Conservation (phyloP, 331 rosid genomes). For the Rhamnella rubrinervis region DNA sequence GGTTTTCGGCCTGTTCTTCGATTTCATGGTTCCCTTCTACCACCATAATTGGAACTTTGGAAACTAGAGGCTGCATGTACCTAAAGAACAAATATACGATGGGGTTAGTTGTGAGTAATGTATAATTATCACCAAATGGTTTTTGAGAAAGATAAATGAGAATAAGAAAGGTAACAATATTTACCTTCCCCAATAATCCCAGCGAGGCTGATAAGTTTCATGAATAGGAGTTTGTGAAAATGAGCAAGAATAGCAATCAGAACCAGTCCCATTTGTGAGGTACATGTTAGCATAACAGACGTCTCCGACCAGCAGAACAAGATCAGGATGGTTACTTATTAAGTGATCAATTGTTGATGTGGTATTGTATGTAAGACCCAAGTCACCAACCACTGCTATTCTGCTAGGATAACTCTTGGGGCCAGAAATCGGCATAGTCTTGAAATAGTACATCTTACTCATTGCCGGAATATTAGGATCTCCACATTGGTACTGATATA, state of each 20-base stretch:
- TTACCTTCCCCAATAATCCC: constrained; percentile 99
- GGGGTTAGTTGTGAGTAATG: neutral
- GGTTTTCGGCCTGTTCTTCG: constrained; percentile 68
- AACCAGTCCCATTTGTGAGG: constrained; percentile 78
- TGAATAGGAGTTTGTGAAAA: constrained; percentile 71
- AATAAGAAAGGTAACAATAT: neutral
- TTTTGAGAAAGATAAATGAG: neutral
- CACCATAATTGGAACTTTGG: constrained; percentile 84
- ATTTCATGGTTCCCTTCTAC: constrained; percentile 92
- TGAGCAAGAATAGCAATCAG: constrained; percentile 73
- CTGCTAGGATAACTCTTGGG: constrained; percentile 80
- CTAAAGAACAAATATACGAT: constrained; percentile 34
- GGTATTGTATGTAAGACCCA: constrained; percentile 85
- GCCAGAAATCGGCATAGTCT: constrained; percentile 81
- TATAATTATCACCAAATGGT: neutral
- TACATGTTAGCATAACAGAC: constrained; percentile 69
- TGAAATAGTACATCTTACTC: constrained; percentile 66
- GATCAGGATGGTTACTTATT: constrained; percentile 75
- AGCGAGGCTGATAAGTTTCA: constrained; percentile 93
- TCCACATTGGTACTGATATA: constrained; percentile 86
- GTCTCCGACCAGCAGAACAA: constrained; percentile 76
- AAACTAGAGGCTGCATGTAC: constrained; percentile 80
- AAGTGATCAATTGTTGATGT: constrained; percentile 78
- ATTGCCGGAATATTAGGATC: constrained; percentile 65
- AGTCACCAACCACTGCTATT: constrained; percentile 85